Evolutionary conservation across 2,329 filamentous ascomycete genomes (phyloP).

Genomic region (Penicillium oxalicum): DNA sequence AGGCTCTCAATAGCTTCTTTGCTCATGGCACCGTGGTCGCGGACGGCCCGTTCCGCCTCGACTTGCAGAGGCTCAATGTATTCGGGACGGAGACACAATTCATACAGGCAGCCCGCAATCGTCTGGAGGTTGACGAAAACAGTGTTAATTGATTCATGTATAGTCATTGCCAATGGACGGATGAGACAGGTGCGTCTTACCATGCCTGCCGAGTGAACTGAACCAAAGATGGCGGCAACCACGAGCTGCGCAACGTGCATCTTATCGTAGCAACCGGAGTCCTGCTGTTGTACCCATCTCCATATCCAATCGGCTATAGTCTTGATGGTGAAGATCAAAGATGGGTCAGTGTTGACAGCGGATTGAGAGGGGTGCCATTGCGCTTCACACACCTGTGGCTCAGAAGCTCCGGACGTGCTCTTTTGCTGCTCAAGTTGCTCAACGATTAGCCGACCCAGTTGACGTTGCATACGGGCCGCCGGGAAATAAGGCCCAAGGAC

Average conservation of each 20-base stretch:
- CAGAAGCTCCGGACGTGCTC: not conserved
- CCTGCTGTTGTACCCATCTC: not conserved
- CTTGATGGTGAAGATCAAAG: not conserved
- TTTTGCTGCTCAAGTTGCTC: not conserved
- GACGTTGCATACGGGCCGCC: not conserved
- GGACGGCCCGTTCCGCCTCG: not conserved
- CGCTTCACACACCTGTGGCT: not conserved
- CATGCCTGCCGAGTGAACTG: not conserved
- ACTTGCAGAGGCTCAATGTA: not conserved
- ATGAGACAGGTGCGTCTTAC: not conserved
- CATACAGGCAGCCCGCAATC: not conserved
- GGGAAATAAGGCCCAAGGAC: not conserved
- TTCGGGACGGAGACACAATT: not conserved
- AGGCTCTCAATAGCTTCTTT: not conserved
- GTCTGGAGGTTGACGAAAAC: not conserved
- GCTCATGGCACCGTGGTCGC: not conserved
- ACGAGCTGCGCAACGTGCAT: not conserved
- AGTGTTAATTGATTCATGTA: not conserved
- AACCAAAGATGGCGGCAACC: not conserved
- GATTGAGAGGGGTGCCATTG: not conserved
- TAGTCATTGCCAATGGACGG: not conserved
- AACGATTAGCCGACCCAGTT: not conserved
- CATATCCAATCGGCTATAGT: not conserved
- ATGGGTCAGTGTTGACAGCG: not conserved
- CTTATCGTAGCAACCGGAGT: not conserved